A percentile compares a stretch with the other conserved stretches of the same genome.
phyloP scores from a whole-genome alignment of 2,329 filamentous ascomycete species.

The Epichloe uncinata region DNA sequence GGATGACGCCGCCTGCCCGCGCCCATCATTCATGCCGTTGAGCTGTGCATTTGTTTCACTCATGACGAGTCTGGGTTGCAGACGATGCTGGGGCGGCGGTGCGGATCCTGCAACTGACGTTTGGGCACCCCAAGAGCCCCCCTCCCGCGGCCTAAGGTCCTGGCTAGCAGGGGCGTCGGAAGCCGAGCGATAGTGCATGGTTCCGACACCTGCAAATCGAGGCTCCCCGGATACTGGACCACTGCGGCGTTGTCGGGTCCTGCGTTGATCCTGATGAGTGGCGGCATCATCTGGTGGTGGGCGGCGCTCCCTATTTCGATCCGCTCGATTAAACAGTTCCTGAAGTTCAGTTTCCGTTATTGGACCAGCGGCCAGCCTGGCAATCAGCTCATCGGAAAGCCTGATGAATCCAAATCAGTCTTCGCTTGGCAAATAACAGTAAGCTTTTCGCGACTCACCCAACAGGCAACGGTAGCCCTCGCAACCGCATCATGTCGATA shows the following conservation, averaged over 20 bases:
- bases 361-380: conserved; percentile 8
- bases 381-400: conserved; percentile 11
- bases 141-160: neutral
- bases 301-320: conserved; percentile 11
- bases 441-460: conserved; percentile 9
- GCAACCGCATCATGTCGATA: conserved; percentile 18
- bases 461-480: conserved; percentile 10
- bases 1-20: neutral
- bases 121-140: neutral
- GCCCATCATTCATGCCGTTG: neutral
- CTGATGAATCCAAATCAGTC: neutral
- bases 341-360: conserved; percentile 8
- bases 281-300: conserved; percentile 15
- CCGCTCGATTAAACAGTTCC: conserved; percentile 7
- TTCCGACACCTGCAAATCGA: neutral
- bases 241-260: conserved; percentile 16
- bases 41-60: neutral
- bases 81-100: neutral
- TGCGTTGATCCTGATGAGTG: conserved; percentile 16
- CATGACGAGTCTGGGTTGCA: neutral
- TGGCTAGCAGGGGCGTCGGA: neutral
- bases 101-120: neutral
- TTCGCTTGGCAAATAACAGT: neutral
- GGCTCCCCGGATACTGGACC: conserved; percentile 2
- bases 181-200: neutral